These are phyloP conservation scores for Chlorella vulgaris DNA, from an alignment of 139 green algal genomes.

Conservation along the genomic window DNA sequence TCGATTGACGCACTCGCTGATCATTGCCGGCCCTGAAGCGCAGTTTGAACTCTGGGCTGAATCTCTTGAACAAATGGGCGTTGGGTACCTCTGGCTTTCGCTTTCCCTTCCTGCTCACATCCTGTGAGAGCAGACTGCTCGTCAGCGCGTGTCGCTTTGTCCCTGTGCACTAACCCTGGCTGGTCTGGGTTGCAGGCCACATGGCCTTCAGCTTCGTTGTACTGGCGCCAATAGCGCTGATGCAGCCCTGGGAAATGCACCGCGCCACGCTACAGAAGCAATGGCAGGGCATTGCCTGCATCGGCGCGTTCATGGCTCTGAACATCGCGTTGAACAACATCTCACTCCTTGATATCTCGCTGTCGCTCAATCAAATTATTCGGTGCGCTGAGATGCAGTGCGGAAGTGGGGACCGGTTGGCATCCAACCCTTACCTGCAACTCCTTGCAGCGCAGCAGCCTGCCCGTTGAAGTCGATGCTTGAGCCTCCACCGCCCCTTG, in stretches of 20 bases:
- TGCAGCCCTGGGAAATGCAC: constrained; percentile 42
- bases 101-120: constrained; percentile 67
- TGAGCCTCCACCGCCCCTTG: too few relatives aligned
- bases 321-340: constrained; percentile 76
- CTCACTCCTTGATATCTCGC: constrained; percentile 53
- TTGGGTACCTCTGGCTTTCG: constrained; percentile 64
- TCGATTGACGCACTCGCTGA: too few relatives aligned
- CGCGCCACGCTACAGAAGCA: constrained; percentile 48
- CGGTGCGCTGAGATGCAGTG: too few relatives aligned
- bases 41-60: constrained; percentile 37
- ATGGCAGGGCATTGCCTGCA: constrained; percentile 58
- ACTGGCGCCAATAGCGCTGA: constrained; percentile 54
- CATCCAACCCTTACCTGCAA: too few relatives aligned
- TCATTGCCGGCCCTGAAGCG: too few relatives aligned
- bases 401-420: too few relatives aligned
- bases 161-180: background rate
- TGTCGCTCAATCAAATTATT: constrained; percentile 72
- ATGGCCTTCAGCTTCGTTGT: constrained; percentile 62
- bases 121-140: background rate
- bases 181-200: constrained; percentile 54
- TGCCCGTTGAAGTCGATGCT: too few relatives aligned
- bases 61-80: constrained; percentile 47
- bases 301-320: constrained; percentile 61
- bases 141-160: background rate
- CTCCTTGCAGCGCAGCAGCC: too few relatives aligned